Base-by-base conservation (phyloP, 2,329 filamentous ascomycete species). In the Penicillium sp. region DNA sequence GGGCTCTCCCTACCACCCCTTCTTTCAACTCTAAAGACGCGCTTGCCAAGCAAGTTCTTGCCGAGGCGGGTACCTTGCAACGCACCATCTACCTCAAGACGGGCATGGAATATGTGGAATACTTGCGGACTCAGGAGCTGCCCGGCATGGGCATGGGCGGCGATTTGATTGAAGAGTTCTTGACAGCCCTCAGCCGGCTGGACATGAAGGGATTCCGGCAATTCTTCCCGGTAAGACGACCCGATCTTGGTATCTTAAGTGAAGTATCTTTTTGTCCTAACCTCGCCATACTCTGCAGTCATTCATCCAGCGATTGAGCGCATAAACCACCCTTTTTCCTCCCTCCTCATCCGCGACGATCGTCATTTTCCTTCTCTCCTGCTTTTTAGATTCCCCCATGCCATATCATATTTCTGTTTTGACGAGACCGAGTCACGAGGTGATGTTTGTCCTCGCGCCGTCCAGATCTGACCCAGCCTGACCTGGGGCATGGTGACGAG, bases 71-170 rank as follows among this genome's bases (percentile, higher is more conserved):
- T 2, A 86, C 84, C 2, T 79, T 99, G 61, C 93, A 99, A 77
- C 92, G 95, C 78, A 89, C 86, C 38, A 95, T 99, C 64, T 94
- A 97, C 73, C 84, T 86, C 68, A 98, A 98, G 81, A 94, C 92
- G 13, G 95, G 95, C 28, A 86, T 90, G 55, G 84, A 87, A 58
- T 98, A 97, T 74, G 84, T 94, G 26, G 73, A 77, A 38, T 82
- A 79, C 67, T 71, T 83, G 38, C 75, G 79, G 28, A 72, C 71
- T 49, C 76, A 75, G 26, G 81, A 83, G 64, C 63, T 83, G 52
- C 79, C 78, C 26, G 75, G 76, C 11, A 78, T 82, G 75, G 81
- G 81, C 42, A 81, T 83, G 80, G 78, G 77, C 22, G 68, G 68
- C 14, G 75, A 78, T 43, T 74, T 81, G 57, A 78, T 82, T 57